Evolutionary conservation across 257 asterid species (phyloP), one percentile per base, ranked within the genome.

Genomic region (Marsdenia floribunda): DNA sequence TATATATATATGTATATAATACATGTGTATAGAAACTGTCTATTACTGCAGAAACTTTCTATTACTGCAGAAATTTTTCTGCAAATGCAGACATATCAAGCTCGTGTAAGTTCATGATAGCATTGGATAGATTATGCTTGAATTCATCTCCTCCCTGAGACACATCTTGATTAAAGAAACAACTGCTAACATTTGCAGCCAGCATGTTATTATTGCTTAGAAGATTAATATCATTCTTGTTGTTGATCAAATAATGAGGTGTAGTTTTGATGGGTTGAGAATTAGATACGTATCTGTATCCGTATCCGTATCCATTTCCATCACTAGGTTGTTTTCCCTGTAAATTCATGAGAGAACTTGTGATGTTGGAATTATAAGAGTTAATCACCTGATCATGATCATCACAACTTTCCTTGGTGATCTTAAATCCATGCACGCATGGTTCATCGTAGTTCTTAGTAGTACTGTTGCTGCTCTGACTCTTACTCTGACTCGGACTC

Each of bases 51-150:
- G 33, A 29, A 16, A 14, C 54, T 65, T 29, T 71, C 64, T 52
- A 13, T 73, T 70, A 75, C 65, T 60, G 75, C 13, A 46, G 78
- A 75, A 67, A 83, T 19, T 69, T 73, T 52, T 75, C 82, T 19
- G 85, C 77, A 61, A 81, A 76, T 12, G 81, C 68, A 29, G 79
- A 70, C 55, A 79, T 77, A 53, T 81, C 80, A 18, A 77, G 76
- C 58, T 80, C 85, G 70, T 84, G 84, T 16, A 76, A 55, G 78
- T 59, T 82, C 64, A 68, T 47, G 60, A 70, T 54, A 49, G 77
- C 77, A 52, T 73, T 72, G 12, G 84, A 74, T 59, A 79, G 54
- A 73, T 46, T 79, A 54, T 53, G 72, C 73, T 70, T 75, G 80
- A 74, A 78, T 38, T 57, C 46, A 46, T 77, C 79, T 35, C 71